Base-by-base conservation (phyloP, 169 alveolate genomes). In the Plasmodium falciparum region DNA sequence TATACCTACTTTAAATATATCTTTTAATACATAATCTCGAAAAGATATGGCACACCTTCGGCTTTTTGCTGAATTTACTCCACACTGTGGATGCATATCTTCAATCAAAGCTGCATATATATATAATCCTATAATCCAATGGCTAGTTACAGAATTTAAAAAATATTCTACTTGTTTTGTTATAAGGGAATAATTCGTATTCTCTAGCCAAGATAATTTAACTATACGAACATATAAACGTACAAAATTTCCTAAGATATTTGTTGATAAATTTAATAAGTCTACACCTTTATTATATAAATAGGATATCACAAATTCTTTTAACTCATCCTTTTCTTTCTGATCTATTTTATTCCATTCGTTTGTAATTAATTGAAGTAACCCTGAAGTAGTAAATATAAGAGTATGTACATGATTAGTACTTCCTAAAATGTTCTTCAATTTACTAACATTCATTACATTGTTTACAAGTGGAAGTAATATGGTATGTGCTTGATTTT, bases 121-220 rank as follows among this genome's bases (percentile, higher is more conserved):
- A 93, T 96, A 93, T 43, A 97, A 92, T 6, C 98, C 99, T 39
- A 97, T 95, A n/a, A 97, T 97, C 98, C 98, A 97, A 74, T 97
- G 99, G 62, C 95, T 94, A 45, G 98, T 96, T 13, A 97, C 90
- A 20, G 98, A 97, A 49, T 94, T 88, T 66, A 97, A 89, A 92
- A 97, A 94, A 83, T 93, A 95, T 47, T 93, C 93, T n/a, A 94
- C 96, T 50, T 93, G 96, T 54, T 90, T 88, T 13, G 90, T 89
- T 66, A 94, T 89, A n/a, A 95, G 92, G 39, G 95, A 93, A 72
- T 95, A 94, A 73, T 93, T 89, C 70, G 95, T 93, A 69, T 95
- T 95, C 50, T 97, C 99, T 74, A 97, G 92, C 97, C 98, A 96
- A 6, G 98, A 96, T 24, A 96, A 95, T 85, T 96, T 96, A 9